Evolutionary conservation across 116 monocot genomes (phyloP).

Genomic region (Zostera marina): DNA sequence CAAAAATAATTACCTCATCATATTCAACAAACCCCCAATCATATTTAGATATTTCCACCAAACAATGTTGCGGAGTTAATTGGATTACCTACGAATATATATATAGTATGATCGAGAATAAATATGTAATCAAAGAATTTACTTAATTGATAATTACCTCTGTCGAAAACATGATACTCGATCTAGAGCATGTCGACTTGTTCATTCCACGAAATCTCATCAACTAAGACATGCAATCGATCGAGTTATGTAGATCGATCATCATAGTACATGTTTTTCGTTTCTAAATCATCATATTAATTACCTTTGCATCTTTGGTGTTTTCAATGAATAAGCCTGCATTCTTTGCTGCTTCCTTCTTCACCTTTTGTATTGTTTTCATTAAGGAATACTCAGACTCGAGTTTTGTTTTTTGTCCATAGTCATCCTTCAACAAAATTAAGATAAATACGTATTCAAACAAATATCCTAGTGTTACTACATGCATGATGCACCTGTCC

Average conservation of each 20-base stretch:
- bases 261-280: too few relatives aligned
- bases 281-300: too few relatives aligned
- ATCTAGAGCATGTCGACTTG: slow-evolving; percentile 23
- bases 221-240: slow-evolving; percentile 30
- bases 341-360: slow-evolving; percentile 40
- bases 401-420: slow-evolving; percentile 39
- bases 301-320: slow-evolving; percentile 29
- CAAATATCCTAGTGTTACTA: too few relatives aligned
- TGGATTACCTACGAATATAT: slow-evolving; percentile 62
- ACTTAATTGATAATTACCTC: too few relatives aligned
- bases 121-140: too few relatives aligned
- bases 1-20: slow-evolving; percentile 28
- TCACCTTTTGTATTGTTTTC: slow-evolving; percentile 44
- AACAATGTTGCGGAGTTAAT: slow-evolving; percentile 46
- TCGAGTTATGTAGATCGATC: not conserved
- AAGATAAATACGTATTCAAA: too few relatives aligned
- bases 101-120: too few relatives aligned
- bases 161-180: slow-evolving; percentile 30
- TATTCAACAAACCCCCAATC: slow-evolving; percentile 27
- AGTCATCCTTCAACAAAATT: slow-evolving; percentile 3
- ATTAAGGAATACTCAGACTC: slow-evolving; percentile 27
- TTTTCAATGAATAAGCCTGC: slow-evolving; percentile 30
- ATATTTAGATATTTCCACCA: slow-evolving; percentile 44
- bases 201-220: slow-evolving; percentile 31
- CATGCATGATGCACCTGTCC: slow-evolving; percentile 30